Evolutionary conservation across 2,329 filamentous ascomycete species (phyloP), one percentile per base, ranked within the genome.

Genomic region (Calonectria leucothoes): DNA sequence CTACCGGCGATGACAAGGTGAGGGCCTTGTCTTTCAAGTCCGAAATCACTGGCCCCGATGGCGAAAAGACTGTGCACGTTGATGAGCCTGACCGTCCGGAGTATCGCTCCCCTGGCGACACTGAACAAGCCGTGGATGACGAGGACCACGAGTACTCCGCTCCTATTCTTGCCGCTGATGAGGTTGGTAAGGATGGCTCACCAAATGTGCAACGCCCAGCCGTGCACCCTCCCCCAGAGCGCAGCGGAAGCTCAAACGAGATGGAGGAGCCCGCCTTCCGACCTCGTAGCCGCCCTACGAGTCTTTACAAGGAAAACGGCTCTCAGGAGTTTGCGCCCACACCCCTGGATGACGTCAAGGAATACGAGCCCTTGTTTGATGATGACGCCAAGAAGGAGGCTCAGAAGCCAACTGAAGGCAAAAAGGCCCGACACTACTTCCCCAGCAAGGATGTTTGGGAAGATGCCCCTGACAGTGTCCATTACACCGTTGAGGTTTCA

Each of bases 381-480:
- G 94, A 96, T 70, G 94, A 96, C 20, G 89, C 90, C 4, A 90
- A 91, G 70, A 86, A 89, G 68, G 85, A 89, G 31, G 77, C 86
- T 67, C 82, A 85, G 23, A 82, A 83, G 37, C 80, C 83, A 59
- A 82, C 83, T 51, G 82, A 82, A 29, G 86, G 88, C 65, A 88
- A 89, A 75, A 88, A 91, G 76, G 86, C 89, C 74, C 91, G 91
- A 75, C 93, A 93, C 73, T 85, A 90, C 74, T 99, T 99, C 84
- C 97, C 97, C 1, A 98, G 96, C 83, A 94, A 96, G 83, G 97
- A 99, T 82, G 91, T 98, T 49, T 99, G 97, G 97, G 97, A 99
- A 86, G 97, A 99, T 83, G 93, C 95, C 0, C 97, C 97, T 5
- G 94, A 93, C 81, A 98, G 95, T 84, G 88, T 95, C 66, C 92